These are phyloP conservation scores for Mycosphaerelloides madeirae DNA, from an alignment of 2,329 filamentous ascomycete genomes.

Conservation along the genomic window DNA sequence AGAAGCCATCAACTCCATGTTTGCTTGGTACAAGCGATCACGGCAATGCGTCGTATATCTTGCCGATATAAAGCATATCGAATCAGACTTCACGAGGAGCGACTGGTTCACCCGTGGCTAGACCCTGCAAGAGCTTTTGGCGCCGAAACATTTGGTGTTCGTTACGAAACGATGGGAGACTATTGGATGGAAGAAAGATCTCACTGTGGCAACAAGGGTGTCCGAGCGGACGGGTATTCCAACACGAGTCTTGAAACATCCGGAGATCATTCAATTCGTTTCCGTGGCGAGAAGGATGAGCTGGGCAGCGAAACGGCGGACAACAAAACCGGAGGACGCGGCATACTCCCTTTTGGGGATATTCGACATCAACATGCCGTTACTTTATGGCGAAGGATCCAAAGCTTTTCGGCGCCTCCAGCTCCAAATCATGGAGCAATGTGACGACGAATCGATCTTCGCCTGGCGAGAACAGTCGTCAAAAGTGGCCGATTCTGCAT, in stretches of 20 bases:
- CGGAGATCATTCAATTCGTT: neutral
- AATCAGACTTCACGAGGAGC: neutral
- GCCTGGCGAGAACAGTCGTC: slow-evolving; percentile 5
- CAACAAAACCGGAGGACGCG: slow-evolving; percentile 34
- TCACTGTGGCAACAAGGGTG: neutral
- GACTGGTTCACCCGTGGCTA: slow-evolving; percentile 3
- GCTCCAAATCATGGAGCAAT: slow-evolving; percentile 10
- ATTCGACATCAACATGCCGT: slow-evolving; percentile 41
- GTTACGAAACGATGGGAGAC: slow-evolving; percentile 3
- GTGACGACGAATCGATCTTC: slow-evolving; percentile 11
- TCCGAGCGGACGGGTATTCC: neutral
- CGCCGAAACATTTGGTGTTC: neutral
- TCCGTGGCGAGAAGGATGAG: slow-evolving; percentile 6
- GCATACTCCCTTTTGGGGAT: slow-evolving; percentile 44
- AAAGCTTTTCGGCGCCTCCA: slow-evolving; percentile 35
- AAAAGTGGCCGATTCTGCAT: neutral
- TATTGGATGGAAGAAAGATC: slow-evolving; percentile 6
- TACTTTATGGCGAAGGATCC: slow-evolving; percentile 38
- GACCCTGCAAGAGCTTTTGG: slow-evolving; percentile 4
- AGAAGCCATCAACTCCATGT: too few relatives aligned
- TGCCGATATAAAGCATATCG: too few relatives aligned
- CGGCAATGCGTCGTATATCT: too few relatives aligned
- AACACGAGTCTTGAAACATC: neutral
- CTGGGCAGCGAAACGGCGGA: slow-evolving; percentile 5
- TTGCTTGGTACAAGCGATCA: too few relatives aligned